Conservation (phyloP, 1,284 basidiomycete species). For the Hemileia vastatrix region DNA sequence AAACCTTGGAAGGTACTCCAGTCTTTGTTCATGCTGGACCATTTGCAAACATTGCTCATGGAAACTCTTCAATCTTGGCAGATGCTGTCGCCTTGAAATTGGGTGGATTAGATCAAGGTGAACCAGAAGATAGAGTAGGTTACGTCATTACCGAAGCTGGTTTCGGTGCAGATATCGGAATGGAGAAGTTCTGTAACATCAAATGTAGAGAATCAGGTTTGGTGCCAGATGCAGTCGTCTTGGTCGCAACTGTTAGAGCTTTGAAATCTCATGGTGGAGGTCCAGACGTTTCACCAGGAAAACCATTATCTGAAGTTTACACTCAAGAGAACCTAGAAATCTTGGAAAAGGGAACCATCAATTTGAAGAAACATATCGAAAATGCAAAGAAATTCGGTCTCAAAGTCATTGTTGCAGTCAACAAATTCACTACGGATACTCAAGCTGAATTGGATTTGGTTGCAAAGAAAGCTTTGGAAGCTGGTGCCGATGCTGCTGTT, state of each 20-base stretch:
- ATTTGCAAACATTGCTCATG: conserved; percentile 45
- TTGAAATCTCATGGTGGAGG: conserved; percentile 44
- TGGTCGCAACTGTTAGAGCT: conserved; percentile 42
- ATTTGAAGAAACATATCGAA: conserved; percentile 40
- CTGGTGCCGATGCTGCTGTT: conserved; percentile 41
- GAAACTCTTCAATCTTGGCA: conserved; percentile 43
- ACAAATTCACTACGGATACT: conserved; percentile 41
- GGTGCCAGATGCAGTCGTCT: conserved; percentile 40
- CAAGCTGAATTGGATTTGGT: conserved; percentile 39
- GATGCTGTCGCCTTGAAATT: conserved; percentile 43
- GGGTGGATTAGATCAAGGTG: conserved; percentile 39
- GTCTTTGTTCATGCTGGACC: conserved; percentile 44
- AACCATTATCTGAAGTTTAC: conserved; percentile 41
- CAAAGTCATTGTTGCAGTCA: conserved; percentile 43
- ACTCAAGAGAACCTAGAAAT: conserved; percentile 42
- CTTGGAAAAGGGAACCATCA: conserved; percentile 37
- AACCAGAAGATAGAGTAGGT: conserved; percentile 33
- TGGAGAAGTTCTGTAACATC: conserved; percentile 46
- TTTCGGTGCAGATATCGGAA: conserved; percentile 44
- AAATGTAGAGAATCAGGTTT: conserved; percentile 43
- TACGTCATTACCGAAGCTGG: conserved; percentile 44
- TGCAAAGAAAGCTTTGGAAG: conserved; percentile 33
- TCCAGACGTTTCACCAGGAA: conserved; percentile 42
- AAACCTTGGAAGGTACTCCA: conserved; percentile 44
- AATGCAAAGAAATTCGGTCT: conserved; percentile 44